phyloP scores from a whole-genome alignment of 805 yeast species.

The Candida wancherniae region DNA sequence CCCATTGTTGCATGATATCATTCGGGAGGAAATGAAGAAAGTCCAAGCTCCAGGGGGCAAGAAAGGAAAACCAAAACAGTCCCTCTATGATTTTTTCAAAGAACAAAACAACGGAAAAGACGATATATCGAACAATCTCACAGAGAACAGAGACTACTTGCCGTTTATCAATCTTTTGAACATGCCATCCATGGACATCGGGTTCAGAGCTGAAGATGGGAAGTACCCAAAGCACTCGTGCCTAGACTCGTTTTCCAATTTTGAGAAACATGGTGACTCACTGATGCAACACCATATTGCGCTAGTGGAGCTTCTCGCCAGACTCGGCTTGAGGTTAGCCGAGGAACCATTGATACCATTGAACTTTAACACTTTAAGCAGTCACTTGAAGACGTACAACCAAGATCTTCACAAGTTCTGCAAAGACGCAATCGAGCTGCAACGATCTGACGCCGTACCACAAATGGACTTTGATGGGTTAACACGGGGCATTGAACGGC shows the following conservation, averaged over 20 bases:
- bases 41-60: constrained; percentile 14
- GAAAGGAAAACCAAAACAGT: constrained; percentile 6
- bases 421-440: constrained; percentile 2
- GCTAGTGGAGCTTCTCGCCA: constrained; percentile 52
- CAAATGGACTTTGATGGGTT: constrained; percentile 22
- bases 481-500: constrained; percentile 21
- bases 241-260: constrained; percentile 58
- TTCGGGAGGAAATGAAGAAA: constrained; percentile 38
- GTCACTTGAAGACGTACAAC: constrained; percentile 39
- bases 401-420: constrained; percentile 45
- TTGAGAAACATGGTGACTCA: constrained; percentile 49
- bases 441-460: constrained; percentile 11
- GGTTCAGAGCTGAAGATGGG: constrained; percentile 33
- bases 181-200: constrained; percentile 63
- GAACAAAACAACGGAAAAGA: constrained; percentile 22
- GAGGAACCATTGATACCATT: constrained; percentile 78
- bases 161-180: constrained; percentile 65
- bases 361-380: constrained; percentile 46
- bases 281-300: constrained; percentile 51
- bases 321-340: constrained; percentile 51
- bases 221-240: constrained; percentile 50
- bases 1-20: constrained; percentile 54
- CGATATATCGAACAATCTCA: constrained; percentile 27
- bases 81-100: constrained; percentile 25
- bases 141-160: constrained; percentile 55